Percentiles rank a stretch among this genome's conserved stretches.
Evolutionary conservation across 1,139 yeast genomes (phyloP).

Genomic region (Saccharomyces hybrid): DNA sequence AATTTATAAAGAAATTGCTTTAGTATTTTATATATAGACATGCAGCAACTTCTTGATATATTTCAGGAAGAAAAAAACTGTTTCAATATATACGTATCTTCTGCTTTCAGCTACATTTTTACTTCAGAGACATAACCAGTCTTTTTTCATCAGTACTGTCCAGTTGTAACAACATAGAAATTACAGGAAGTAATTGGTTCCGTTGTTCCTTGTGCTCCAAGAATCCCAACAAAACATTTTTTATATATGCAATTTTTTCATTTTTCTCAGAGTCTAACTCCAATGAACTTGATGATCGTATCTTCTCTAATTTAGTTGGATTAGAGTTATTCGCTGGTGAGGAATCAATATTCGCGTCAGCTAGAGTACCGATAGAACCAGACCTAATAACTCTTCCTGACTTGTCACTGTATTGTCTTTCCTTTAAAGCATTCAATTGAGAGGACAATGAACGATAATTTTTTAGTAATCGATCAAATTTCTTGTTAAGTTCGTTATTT

Average conservation of each 20-base stretch:
- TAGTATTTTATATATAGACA: neutral
- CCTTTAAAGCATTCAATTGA: conserved; percentile 42
- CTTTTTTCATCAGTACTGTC: conserved; percentile 65
- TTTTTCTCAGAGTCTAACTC: conserved; percentile 27
- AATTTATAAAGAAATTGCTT: neutral
- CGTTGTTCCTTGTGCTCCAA: conserved; percentile 91
- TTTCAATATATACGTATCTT: neutral
- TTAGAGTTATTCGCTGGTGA: conserved; percentile 6
- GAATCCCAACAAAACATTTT: conserved; percentile 82
- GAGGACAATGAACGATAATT: conserved; percentile 54
- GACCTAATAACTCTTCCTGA: conserved; percentile 24
- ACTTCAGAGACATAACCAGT: conserved; percentile 53
- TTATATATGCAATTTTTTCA: conserved; percentile 63
- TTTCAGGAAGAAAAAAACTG: neutral
- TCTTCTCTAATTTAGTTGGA: conserved; percentile 8
- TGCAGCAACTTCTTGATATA: neutral
- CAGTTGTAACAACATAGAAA: conserved; percentile 65
- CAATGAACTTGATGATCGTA: conserved; percentile 8
- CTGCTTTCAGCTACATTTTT: conserved; percentile 8
- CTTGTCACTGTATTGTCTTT: conserved; percentile 24
- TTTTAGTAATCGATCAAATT: conserved; percentile 57
- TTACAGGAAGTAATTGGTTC: conserved; percentile 73
- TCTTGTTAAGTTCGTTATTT: conserved; percentile 60
- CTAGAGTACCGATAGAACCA: conserved; percentile 18
- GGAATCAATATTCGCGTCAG: conserved; percentile 3